Base-by-base conservation (phyloP, 441 rosid genomes). In the Biscutella laevigata region DNA sequence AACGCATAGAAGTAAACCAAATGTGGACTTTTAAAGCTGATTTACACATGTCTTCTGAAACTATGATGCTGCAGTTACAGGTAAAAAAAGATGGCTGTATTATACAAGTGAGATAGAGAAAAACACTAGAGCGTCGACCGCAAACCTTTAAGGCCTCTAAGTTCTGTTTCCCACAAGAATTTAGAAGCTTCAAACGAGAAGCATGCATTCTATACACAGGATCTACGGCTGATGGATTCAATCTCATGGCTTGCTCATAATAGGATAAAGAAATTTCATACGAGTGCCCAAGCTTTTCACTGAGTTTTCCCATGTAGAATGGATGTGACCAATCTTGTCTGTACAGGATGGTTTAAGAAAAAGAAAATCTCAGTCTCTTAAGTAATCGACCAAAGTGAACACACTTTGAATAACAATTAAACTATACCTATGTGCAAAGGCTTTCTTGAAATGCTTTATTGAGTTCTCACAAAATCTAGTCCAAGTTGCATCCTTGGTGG, bases 301-400 rank as follows among this genome's bases (percentile, higher is more conserved):
- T 76, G 64, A 94, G 97, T 74, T 94, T 94, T 53, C 97, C 99
- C 79, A 94, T 81, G 67, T 94, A 94, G 71, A 94, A 88, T 61
- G 97, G 87, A 77, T 94, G 88, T 30, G 96, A 86, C 99, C 99
- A 94, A 57, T 94, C 99, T 72, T 78, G 85, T 78, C 99, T 94
- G 86, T 40, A 62, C 35, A 67, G 10, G 53, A 53, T 59, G 53
- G 37, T 35, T 16, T 29, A 27, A 54, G 40, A 43, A 48, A 30
- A 21, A 34, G 21, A 36, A 58, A 16, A 29, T 51, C 4, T 35
- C 56, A 69, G 59, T 48, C 22, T 30, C 52, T 26, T 39, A 57
- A 53, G 33, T 26, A 61, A 48, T 49, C 2, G 21, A 58, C 46
- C 17, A 56, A 49, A 51, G 50, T n/a, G 40, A 42, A 21, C 21